Evolutionary conservation across 257 asterid genomes (phyloP).

Genomic region (Primulina huaijiensis): DNA sequence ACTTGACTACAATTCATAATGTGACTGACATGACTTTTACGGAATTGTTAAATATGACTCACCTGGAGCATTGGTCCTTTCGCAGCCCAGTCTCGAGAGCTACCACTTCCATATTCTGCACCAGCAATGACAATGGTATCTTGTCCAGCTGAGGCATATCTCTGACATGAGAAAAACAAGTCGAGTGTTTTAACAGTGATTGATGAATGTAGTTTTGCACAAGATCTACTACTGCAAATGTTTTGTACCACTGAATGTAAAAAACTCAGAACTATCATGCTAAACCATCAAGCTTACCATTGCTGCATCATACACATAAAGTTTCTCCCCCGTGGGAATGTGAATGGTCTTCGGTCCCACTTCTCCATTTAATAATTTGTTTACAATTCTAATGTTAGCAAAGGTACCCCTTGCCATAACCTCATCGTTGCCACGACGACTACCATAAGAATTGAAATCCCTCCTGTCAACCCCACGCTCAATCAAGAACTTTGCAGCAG

Average conservation of each 20-base stretch:
- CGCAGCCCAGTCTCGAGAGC: constrained; percentile 99
- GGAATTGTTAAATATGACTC: constrained; percentile 13
- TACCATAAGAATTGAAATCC: constrained; percentile 93
- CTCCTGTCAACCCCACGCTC: constrained; percentile 85
- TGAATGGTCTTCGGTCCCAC: constrained; percentile 91
- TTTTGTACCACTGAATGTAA: not conserved
- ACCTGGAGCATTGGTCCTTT: constrained; percentile 97
- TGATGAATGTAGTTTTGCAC: not conserved
- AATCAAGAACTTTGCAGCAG: constrained; percentile 80
- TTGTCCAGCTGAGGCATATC: constrained; percentile 70
- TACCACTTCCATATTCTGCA: constrained; percentile 97
- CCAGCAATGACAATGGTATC: constrained; percentile 88
- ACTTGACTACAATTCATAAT: not conserved
- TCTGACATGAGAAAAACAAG: constrained; percentile 38
- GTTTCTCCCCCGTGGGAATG: constrained; percentile 82
- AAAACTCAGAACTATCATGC: not conserved
- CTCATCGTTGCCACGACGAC: constrained; percentile 97
- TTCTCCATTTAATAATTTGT: constrained; percentile 80
- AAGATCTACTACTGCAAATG: not conserved
- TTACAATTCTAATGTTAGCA: constrained; percentile 75
- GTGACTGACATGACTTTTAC: not conserved
- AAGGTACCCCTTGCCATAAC: constrained; percentile 97
- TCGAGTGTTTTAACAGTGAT: not conserved
- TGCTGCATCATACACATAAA: constrained; percentile 86
- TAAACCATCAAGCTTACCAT: constrained; percentile 41